Base-by-base conservation (phyloP, 2,329 filamentous ascomycete species). In the Ophiostoma sp. region DNA sequence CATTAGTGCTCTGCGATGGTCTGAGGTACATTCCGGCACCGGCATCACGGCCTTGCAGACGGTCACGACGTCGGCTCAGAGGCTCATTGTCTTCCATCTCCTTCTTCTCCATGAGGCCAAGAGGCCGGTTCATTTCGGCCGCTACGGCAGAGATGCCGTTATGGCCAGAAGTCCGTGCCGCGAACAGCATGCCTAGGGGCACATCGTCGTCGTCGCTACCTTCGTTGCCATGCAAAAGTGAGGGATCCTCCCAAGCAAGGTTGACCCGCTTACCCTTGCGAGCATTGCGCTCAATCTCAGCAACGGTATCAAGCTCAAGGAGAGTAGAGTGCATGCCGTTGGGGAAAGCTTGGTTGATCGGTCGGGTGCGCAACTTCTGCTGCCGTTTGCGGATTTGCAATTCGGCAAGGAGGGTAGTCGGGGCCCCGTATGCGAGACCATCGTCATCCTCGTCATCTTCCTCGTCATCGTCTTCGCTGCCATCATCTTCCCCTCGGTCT, bases 31-130 rank as follows among this genome's bases (percentile, higher is more conserved):
- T 71, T 69, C 72, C 72, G 5, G 77, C 77, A 7, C 80, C 77
- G 0, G 80, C 79, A 62, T 83, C 81, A 20, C 85, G 83, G 52
- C 91, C 92, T 62, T 89, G 85, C 7, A 97, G 83, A 70, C 94
- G 86, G 57, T 90, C 90, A 67, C 92, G 88, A 2, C 94, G 89
- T 54, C 85, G 85, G 75, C 90, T 93, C 27, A 97, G 82, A 0
- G 95, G 94, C 77, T 98, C 95, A 70, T 93, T 95, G 76, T 99
- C 95, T 77, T 99, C 95, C 74, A 95, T 81, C 71, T 96, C 90
- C 66, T 92, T 88, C 75, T 87, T 88, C 77, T 96, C 91, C 83
- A 95, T 89, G 70, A 95, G 79, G 4, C 92, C 92, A 5, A 93
- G 78, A 0, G 91, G 91, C 13, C 88, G 80, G 79, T 88, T 84